Evolutionary conservation across 371 early-diverging fungal genomes (phyloP), one percentile per base, ranked within the genome.

Genomic region (Syncephalis fuscata): DNA sequence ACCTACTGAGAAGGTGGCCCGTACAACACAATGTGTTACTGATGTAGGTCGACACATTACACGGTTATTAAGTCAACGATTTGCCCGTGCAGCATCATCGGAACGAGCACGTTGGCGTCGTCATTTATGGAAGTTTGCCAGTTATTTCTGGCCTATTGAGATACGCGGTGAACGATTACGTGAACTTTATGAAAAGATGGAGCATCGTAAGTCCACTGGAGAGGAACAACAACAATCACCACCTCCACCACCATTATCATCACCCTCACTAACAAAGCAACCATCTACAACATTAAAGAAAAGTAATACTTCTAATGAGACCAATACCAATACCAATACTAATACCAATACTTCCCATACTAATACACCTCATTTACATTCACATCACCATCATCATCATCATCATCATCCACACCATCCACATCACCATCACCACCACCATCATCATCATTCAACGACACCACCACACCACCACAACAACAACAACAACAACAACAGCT

Each of bases 21-120:
- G 74, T 39, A 73, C 81, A 48, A 63, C 64, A 41, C 71, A 73
- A 25, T 72, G 71, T 37, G 50, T 82, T 39, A 48, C 57, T 25
- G 64, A 60, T 25, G 74, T 83, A 49, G 86, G 82, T 8, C 63
- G 66, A 16, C 72, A 68, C 21, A 79, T 85, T 44, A 61, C 65
- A 2, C 53, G 62, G 15, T 53, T 63, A 10, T 50, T 68, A 10
- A 56, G 58, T 19, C 47, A 48, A 47, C 59, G 48, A 42, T 32
- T 32, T 11, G 4, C 32, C 4, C 32, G 32, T 32, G 44, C 26
- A 38, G 19, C 14, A 49, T 48, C 56, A 21, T 54, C 44, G 27
- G 55, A 53, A 45, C 39, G 48, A n/a, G 44, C 8, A 24, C 43
- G 57, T 40, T 60, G 67, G 49, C 63, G 63, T 43, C 59, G 64